Evolutionary conservation across 345 rosid genomes (phyloP).

Genomic region (Salix udensis): DNA sequence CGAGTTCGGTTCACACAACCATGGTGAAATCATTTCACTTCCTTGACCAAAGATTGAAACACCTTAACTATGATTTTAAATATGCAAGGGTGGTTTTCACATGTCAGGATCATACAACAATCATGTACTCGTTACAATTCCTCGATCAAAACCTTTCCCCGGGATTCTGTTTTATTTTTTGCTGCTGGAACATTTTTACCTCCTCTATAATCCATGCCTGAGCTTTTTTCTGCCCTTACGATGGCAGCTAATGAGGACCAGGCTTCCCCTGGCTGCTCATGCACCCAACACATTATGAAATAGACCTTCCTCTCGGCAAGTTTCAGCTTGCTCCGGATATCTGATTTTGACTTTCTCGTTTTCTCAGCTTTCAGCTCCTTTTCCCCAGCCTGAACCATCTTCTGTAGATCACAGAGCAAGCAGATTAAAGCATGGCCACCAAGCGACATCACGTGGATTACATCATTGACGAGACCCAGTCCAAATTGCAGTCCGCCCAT

Average conservation of each 20-base stretch:
- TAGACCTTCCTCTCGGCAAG: slow-evolving; percentile 69
- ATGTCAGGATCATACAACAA: neutral
- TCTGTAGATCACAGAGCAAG: slow-evolving; percentile 67
- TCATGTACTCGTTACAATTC: slow-evolving; percentile 31
- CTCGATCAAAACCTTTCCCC: slow-evolving; percentile 51
- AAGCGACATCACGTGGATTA: slow-evolving; percentile 44
- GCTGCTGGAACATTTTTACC: slow-evolving; percentile 16
- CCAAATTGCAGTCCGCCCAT: slow-evolving; percentile 72
- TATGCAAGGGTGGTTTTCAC: neutral
- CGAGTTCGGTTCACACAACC: neutral
- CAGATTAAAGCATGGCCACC: slow-evolving; percentile 58
- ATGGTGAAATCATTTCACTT: neutral
- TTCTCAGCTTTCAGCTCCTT: slow-evolving; percentile 45
- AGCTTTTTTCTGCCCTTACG: slow-evolving; percentile 50
- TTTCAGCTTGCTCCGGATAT: slow-evolving; percentile 57
- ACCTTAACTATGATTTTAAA: neutral
- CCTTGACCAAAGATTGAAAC: neutral
- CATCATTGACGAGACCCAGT: slow-evolving; percentile 59
- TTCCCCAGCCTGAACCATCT: slow-evolving; percentile 54
- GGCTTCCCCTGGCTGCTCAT: slow-evolving; percentile 60
- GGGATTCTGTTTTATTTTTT: slow-evolving; percentile 22
- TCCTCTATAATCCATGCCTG: slow-evolving; percentile 28
- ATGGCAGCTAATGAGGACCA: slow-evolving; percentile 56
- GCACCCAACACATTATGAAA: slow-evolving; percentile 90
- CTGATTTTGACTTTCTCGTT: slow-evolving; percentile 38